Evolutionary conservation across 257 asterid genomes (phyloP), one percentile per base, ranked within the genome.

Genomic region (Jacaranda mimosifolia): DNA sequence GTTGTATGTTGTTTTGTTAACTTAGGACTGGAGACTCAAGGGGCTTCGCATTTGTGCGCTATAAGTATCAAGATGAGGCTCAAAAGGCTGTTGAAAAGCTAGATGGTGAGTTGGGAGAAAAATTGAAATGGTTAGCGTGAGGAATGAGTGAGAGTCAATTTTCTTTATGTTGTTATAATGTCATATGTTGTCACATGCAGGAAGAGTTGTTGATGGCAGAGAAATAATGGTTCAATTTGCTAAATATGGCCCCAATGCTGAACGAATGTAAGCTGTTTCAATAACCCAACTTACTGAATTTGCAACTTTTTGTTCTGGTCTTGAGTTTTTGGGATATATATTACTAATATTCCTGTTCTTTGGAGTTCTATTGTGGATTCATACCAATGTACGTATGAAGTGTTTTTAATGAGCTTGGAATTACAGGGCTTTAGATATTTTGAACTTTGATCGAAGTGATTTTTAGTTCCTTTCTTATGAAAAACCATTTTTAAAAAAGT

Each of bases 191-290:
- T 32, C 51, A 9, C 70, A 14, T 80, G 77, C 83, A 96, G 98
- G 98, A 76, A 88, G 89, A 82, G 88, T 90, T 65, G 99, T 96
- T 77, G 99, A 93, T 83, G 99, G 99, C 45, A 84, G 99, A 80
- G 97, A 96, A 82, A 96, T 96, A 69, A 96, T 90, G 98, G 99
- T 96, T 58, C 99, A 94, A 40, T 96, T 96, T 81, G 99, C 99
- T 0, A 96, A 96, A 77, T 96, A 96, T 63, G 98, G 99, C 11
- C 99, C 98, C 17, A 93, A 92, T 83, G 99, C 99, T 21, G 99
- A 93, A 77, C 77, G 90, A 80, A 96, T 96, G 99, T 95, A 79
- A 70, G 97, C 83, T 19, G 18, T 51, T 26, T 8, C 48, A 63
- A 26, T 67, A 49, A 35, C 48, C 5, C n/a, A 32, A 63, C 73